Percentiles rank a stretch among this genome's conserved stretches.
phyloP scores from a whole-genome alignment of 768 basidiomycete genomes.

The Podaxis sp. region DNA sequence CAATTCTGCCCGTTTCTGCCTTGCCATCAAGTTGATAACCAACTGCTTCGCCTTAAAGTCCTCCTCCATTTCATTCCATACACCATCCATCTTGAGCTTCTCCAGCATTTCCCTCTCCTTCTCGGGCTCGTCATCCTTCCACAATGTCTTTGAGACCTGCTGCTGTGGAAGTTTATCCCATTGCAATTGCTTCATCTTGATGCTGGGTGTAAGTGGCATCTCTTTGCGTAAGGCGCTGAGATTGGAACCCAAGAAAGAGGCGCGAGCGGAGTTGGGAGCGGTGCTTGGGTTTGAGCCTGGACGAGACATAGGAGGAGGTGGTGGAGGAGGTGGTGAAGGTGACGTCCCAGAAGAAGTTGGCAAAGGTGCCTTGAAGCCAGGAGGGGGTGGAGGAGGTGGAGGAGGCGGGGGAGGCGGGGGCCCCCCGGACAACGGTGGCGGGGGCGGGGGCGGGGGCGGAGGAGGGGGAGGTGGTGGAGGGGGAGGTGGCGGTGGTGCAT shows the following conservation, averaged over 20 bases:
- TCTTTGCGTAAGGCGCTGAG: slow-evolving; percentile 76
- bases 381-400: slow-evolving; percentile 32
- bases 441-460: slow-evolving; percentile 35
- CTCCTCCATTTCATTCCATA: slow-evolving; percentile 97
- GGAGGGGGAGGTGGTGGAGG: slow-evolving; percentile 38
- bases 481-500: slow-evolving; percentile 30
- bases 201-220: slow-evolving; percentile 78
- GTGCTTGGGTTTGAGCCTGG: slow-evolving; percentile 33
- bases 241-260: slow-evolving; percentile 61
- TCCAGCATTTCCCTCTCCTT: slow-evolving; percentile 80
- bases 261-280: slow-evolving; percentile 50
- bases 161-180: slow-evolving; percentile 98
- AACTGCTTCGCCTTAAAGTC: slow-evolving; percentile 97
- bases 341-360: slow-evolving; percentile 22
- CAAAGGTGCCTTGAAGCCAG: slow-evolving; percentile 23
- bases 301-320: slow-evolving; percentile 24
- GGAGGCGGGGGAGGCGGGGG: slow-evolving; percentile 25
- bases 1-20: slow-evolving; percentile 84
- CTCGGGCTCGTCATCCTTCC: slow-evolving; percentile 68
- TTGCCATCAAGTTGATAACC: slow-evolving; percentile 85
- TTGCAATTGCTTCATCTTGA: slow-evolving; percentile 96
- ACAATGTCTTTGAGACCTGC: slow-evolving; percentile 82
- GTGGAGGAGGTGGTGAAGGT: slow-evolving; percentile 41
- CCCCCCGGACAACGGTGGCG: slow-evolving; percentile 22
- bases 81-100: slow-evolving; percentile 80